These are phyloP conservation scores for Saturnispora bothae DNA, from an alignment of 805 yeast genomes.

Conservation along the genomic window DNA sequence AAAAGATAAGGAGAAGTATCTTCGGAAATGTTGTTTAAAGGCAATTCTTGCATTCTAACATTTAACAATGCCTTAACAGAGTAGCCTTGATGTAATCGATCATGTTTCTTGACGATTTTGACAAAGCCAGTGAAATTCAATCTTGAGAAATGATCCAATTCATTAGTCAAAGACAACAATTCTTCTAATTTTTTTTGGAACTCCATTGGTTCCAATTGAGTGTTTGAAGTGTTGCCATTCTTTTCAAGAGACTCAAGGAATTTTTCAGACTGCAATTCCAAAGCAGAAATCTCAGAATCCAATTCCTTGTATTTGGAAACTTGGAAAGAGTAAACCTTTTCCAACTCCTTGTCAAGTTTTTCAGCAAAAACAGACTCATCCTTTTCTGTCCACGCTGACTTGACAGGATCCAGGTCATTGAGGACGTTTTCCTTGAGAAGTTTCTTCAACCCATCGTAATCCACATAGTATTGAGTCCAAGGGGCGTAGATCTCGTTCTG, in stretches of 20 bases:
- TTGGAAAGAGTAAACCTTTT: constrained; percentile 70
- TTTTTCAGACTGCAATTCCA: constrained; percentile 50
- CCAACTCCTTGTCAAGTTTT: constrained; percentile 57
- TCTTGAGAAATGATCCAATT: constrained; percentile 82
- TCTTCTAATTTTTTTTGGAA: constrained; percentile 68
- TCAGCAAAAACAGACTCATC: constrained; percentile 65
- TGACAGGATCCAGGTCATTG: constrained; percentile 12
- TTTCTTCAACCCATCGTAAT: constrained; percentile 55
- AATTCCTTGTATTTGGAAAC: constrained; percentile 56
- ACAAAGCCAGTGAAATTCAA: constrained; percentile 90
- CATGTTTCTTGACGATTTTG: constrained; percentile 93
- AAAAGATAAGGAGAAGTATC: constrained; percentile 87
- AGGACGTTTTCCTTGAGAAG: constrained; percentile 56
- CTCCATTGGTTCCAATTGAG: constrained; percentile 43
- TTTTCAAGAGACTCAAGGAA: constrained; percentile 21
- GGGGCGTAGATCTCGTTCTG: constrained; percentile 77
- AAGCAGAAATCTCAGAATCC: constrained; percentile 47
- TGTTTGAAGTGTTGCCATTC: constrained; percentile 12
- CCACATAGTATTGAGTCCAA: constrained; percentile 69
- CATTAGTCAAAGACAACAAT: constrained; percentile 63
- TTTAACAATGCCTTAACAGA: constrained; percentile 85
- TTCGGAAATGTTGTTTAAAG: constrained; percentile 71
- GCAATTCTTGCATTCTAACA: constrained; percentile 77
- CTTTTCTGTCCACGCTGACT: constrained; percentile 47
- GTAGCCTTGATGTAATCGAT: constrained; percentile 75